A percentile compares a stretch with the other conserved stretches of the same genome.
Conservation (phyloP, 345 rosid species). For the Eucalyptus leucophloia region DNA sequence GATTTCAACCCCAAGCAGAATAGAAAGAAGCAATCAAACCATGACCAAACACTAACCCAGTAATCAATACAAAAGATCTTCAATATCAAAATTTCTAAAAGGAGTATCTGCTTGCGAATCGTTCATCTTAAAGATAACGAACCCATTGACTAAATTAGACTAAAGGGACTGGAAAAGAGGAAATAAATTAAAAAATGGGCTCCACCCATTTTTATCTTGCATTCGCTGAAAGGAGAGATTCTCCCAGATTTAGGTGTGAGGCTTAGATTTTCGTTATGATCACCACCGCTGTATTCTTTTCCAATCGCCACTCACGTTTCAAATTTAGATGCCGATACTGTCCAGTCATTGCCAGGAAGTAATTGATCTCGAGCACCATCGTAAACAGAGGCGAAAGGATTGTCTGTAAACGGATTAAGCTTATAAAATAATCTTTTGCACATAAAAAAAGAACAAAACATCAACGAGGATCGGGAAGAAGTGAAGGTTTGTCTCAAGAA, state of each 20-base stretch:
- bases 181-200: not conserved
- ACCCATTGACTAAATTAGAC: not conserved
- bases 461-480: not conserved
- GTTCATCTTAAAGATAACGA: not conserved
- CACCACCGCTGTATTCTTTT: not conserved
- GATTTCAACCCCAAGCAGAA: not conserved
- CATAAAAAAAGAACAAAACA: not conserved
- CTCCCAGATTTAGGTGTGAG: conserved; percentile 36
- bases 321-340: not conserved
- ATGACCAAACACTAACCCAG: not conserved
- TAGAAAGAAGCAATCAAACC: not conserved
- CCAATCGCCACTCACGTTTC: not conserved
- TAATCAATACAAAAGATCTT: not conserved
- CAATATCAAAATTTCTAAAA: not conserved
- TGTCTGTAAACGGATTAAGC: not conserved
- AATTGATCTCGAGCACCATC: not conserved
- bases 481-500: not conserved
- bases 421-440: not conserved
- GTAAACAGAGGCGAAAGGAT: not conserved
- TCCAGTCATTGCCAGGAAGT: not conserved
- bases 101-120: not conserved
- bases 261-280: not conserved
- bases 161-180: not conserved
- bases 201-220: not conserved
- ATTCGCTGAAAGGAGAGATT: not conserved